These are phyloP conservation scores for Cercospora sp. DNA, from an alignment of 2,329 filamentous ascomycete genomes.

Conservation along the genomic window DNA sequence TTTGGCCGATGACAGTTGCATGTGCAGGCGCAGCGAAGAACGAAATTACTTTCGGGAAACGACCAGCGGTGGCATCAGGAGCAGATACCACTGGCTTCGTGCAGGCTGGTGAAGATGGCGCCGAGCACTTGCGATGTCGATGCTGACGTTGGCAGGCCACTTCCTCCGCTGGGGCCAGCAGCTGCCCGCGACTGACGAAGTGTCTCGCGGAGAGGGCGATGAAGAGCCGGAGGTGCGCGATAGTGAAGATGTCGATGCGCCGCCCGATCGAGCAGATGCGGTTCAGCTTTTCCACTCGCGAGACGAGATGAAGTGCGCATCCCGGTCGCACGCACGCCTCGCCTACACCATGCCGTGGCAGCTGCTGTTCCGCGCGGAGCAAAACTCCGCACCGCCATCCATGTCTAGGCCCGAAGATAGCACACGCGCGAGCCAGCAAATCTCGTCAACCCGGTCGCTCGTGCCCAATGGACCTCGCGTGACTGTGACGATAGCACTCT, in stretches of 20 bases:
- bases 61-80: background rate
- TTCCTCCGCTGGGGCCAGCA: background rate
- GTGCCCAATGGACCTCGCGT: background rate
- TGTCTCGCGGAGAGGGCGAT: background rate
- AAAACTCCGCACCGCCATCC: background rate
- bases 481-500: background rate
- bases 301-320: background rate
- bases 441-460: background rate
- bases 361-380: background rate
- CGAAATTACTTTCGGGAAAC: background rate
- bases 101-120: background rate
- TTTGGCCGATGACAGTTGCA: background rate
- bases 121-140: background rate
- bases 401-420: conserved; percentile 1
- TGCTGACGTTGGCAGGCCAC: background rate
- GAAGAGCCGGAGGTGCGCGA: background rate
- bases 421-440: background rate
- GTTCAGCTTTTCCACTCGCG: background rate
- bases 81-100: background rate
- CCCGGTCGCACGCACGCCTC: background rate
- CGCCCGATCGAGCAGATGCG: background rate
- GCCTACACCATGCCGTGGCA: background rate
- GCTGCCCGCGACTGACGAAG: background rate
- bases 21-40: background rate
- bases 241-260: background rate